Percentiles rank a stretch among this genome's conserved stretches.
phyloP scores from a whole-genome alignment of 208 protist genomes.

The Leishmania arabica region DNA sequence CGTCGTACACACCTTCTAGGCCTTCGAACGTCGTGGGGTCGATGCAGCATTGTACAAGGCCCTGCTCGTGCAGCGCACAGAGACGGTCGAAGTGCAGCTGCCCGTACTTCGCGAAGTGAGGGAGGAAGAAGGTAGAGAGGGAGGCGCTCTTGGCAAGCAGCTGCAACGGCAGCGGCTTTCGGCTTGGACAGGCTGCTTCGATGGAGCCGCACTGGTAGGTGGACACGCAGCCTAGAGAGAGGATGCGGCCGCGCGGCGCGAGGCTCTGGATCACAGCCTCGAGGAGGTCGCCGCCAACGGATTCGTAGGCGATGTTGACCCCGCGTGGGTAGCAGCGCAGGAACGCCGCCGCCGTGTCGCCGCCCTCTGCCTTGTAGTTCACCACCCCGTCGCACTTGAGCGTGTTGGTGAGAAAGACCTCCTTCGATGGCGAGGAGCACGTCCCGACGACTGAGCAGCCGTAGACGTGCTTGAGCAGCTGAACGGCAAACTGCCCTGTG shows the following conservation, averaged over 20 bases:
- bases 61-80: constrained; percentile 50
- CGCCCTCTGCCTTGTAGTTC: constrained; percentile 48
- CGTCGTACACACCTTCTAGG: constrained; percentile 68
- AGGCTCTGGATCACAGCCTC: constrained; percentile 67
- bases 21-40: constrained; percentile 66
- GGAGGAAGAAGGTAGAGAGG: constrained; percentile 86
- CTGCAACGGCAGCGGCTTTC: constrained; percentile 58
- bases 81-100: constrained; percentile 60
- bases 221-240: constrained; percentile 86
- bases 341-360: constrained; percentile 19
- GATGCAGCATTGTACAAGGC: constrained; percentile 55
- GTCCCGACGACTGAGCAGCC: constrained; percentile 85
- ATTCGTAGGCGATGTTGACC: constrained; percentile 91
- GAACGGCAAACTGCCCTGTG: constrained; percentile 90
- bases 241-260: constrained; percentile 65
- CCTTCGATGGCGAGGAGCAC: constrained; percentile 84
- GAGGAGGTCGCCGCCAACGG: constrained; percentile 86
- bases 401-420: constrained; percentile 51
- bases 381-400: constrained; percentile 84
- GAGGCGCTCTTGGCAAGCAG: constrained; percentile 83
- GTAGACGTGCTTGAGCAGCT: constrained; percentile 87
- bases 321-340: constrained; percentile 56
- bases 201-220: constrained; percentile 49
- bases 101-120: constrained; percentile 81
- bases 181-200: constrained; percentile 7